Base-by-base conservation (phyloP, 2,329 filamentous ascomycete species). In the Ophiostoma perfectum region DNA sequence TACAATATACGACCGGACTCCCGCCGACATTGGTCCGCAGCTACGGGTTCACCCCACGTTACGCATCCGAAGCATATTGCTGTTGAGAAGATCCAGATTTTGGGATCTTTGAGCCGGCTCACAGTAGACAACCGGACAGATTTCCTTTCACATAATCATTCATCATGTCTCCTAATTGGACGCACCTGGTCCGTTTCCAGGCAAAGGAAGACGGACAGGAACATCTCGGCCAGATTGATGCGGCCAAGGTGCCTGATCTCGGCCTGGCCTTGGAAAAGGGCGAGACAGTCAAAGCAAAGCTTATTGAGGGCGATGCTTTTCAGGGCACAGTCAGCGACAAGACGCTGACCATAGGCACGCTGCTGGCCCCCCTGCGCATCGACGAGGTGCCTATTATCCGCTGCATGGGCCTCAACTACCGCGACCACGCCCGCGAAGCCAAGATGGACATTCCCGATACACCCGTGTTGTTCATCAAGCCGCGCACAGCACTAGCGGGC, bases 381-480 rank as follows among this genome's bases (percentile, higher is more conserved):
- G 69, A 74, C 12, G 77, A 81, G 44, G 75, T 79, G 5, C 77
- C 77, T 45, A 77, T 78, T 27, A 80, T 82, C 65, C 78, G 80
- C 47, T 82, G 80, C 72, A 74, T 82, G 64, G 80, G 81, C 6
- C 76, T 82, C 66, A 83, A 82, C 74, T 81, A 81, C 72, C 74
- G 73, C 47, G 75, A 80, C 71, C 79, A 80, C 67, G 78, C 78
- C 5, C 69, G 72, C 16, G 79, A 81, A 72, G 76, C 76, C 65
- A 76, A 75, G 63, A 75, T 79, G 74, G 71, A 76, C 2, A 73
- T 79, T 36, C 78, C 79, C 0, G 72, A 75, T 41, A 71, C 73
- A 4, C 78, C 78, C 0, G 75, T 78, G 3, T 71, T 80, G 4
- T 80, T 80, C 71, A 74, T 77, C 72, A 80, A 80, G 73, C 78